These are phyloP conservation scores for Magnolia sinica DNA, from an alignment of 164 flowering plant genomes.

Conservation along the genomic window DNA sequence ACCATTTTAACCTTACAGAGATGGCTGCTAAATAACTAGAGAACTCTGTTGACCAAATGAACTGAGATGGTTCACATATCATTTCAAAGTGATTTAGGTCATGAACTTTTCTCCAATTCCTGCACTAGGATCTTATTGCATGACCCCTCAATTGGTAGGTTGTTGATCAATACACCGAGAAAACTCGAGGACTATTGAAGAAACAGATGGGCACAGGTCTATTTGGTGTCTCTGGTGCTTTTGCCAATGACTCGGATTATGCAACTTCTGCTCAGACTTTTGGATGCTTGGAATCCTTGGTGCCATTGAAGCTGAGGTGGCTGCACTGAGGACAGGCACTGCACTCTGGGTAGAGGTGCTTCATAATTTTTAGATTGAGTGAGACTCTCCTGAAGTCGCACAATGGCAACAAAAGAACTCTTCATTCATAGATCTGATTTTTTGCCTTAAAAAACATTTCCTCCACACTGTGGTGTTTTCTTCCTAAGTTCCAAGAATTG, in stretches of 20 bases:
- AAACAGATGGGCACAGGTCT: not conserved
- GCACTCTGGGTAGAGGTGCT: not conserved
- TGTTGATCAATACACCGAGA: too few species aligned
- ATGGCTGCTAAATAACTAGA: not conserved
- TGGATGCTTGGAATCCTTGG: not conserved
- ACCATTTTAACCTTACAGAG: too few species aligned
- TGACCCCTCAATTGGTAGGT: not conserved
- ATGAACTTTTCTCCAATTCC: not conserved
- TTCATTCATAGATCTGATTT: too few species aligned
- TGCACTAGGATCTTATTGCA: not conserved
- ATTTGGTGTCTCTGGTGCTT: not conserved
- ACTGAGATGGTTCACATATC: not conserved
- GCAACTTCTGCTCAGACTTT: not conserved
- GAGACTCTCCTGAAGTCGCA: too few species aligned
- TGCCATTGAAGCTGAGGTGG: not conserved
- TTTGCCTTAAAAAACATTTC: too few species aligned
- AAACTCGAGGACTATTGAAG: not conserved
- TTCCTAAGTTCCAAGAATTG: not conserved
- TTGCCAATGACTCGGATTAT: not conserved
- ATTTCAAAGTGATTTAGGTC: not conserved
- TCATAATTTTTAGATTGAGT: too few species aligned
- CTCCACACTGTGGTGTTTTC: not conserved
- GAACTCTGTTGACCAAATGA: not conserved
- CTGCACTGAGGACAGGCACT: not conserved
- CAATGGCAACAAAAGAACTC: too few species aligned